These are phyloP conservation scores for Coniferiporia sulphurascens DNA, from an alignment of 1,284 basidiomycete species.

Conservation along the genomic window DNA sequence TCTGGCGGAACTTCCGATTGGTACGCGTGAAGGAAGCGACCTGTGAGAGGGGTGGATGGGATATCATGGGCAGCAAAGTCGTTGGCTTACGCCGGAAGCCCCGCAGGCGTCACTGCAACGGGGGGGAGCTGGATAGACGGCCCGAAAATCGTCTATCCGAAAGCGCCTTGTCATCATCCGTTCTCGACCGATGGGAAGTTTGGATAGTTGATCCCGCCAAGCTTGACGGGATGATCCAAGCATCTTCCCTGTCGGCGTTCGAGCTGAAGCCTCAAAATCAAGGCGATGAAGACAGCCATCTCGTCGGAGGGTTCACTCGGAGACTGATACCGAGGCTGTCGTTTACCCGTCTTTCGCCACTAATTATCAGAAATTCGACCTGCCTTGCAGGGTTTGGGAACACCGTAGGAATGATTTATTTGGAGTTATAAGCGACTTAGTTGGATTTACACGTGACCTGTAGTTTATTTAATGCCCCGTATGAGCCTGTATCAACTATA, in stretches of 20 bases:
- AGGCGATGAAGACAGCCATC: slow-evolving; percentile 18
- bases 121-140: slow-evolving; percentile 20
- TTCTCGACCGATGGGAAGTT: slow-evolving; percentile 74
- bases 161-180: slow-evolving; percentile 45
- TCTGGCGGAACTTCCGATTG: slow-evolving; percentile 53
- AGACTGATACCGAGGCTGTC: slow-evolving; percentile 43
- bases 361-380: slow-evolving; percentile 44
- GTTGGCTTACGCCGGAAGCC: slow-evolving; percentile 64
- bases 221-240: slow-evolving; percentile 36
- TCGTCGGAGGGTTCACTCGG: slow-evolving; percentile 20
- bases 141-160: slow-evolving; percentile 21
- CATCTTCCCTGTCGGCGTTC: slow-evolving; percentile 41
- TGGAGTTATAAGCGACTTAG: slow-evolving; percentile 2
- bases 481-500: not conserved
- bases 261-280: slow-evolving; percentile 15
- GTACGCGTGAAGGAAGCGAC: slow-evolving; percentile 50
- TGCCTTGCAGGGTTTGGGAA: slow-evolving; percentile 76
- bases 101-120: slow-evolving; percentile 35
- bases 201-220: slow-evolving; percentile 66
- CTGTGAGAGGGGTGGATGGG: slow-evolving; percentile 75
- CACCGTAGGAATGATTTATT: slow-evolving; percentile 59
- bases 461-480: not conserved
- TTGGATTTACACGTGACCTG: not conserved
- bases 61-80: slow-evolving; percentile 45
- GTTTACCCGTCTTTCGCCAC: slow-evolving; percentile 69